Base-by-base conservation (phyloP, 495 filamentous ascomycete genomes). In the Daldinia grandis region DNA sequence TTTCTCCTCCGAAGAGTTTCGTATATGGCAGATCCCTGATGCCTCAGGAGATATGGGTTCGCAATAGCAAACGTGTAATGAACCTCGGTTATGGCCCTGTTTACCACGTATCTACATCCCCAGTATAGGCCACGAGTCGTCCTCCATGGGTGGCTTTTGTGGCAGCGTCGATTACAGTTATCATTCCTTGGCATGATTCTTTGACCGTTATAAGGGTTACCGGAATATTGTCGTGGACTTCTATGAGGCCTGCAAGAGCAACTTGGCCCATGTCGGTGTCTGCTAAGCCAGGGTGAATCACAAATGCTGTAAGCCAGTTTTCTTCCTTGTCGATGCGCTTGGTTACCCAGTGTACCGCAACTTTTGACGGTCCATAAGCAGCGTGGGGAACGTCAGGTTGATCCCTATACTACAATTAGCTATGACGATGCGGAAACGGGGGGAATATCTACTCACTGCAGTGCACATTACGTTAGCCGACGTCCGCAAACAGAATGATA, bases 281-380 rank as follows among this genome's bases (percentile, higher is more conserved):
- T 25, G 58, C 62, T 61, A 51, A 64, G n/a, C 75, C 69, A 35
- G 77, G 74, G 69, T 77, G 68, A 51, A 79, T 10, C 0, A 76
- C 64, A 30, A 85, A 83, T 0, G 78, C 73, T 6, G 57, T 78
- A 12, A 84, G 67, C 69, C 76, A 74, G 14, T 68, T 62, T 30
- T 84, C 76, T 64, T 85, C 81, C 7, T 56, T 51, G 38, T 82
- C 64, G 6, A 84, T 81, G 15, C 70, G 71, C 28, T 72, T 72
- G 10, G 75, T 78, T 27, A 81, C 72, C 76, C 77, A 86, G 58
- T 84, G 75, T 19, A 76, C 70, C 7, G 78, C 74, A 4, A 73
- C 64, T 64, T 86, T 86, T 21, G 76, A 70, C 0, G 79, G 68
- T 1, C 68, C 81, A 58, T 86, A 85, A 0, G 77, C 74, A 0